Evolutionary conservation across 805 yeast genomes (phyloP), one percentile per base, ranked within the genome.

Genomic region (Ogataea pini): DNA sequence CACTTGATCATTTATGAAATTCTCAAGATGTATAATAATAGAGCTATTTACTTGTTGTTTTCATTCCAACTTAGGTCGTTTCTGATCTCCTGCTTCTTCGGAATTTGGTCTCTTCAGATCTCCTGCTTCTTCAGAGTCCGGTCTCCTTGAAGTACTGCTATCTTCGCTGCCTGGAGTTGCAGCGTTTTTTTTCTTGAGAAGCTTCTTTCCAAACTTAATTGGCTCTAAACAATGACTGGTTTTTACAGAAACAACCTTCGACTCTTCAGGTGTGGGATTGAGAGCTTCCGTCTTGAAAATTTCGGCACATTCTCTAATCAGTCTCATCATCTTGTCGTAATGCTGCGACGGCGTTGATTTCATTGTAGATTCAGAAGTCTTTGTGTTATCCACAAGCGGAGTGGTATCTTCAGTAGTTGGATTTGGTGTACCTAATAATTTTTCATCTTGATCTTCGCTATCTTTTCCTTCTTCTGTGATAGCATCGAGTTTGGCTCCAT

Each of bases 211-310:
- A 33, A 52, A 58, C 44, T 62, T 63, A 13, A 59, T 28, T 5
- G 94, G 94, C 53, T 82, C 81, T 42, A 82, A 67, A 45, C 85
- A 78, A 55, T 75, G 82, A 49, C 81, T 82, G 10, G 83, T 76
- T 62, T 82, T 85, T 39, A 79, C 80, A 46, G 83, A 88, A 24
- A 85, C 82, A 17, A 62, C 63, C 36, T 77, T 80, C 7, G 88
- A 85, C 45, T 79, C 85, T 44, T 85, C 87, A 37, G 79, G 72
- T 2, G 82, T 66, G 0, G 86, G 78, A 37, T 74, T 71, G 8
- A 68, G 61, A 1, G 72, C 60, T n/a, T 50, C 42, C 1, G 65
- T 65, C 49, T 72, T 71, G 5, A 86, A 74, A 9, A 70, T 51
- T 3, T 60, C 63, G 17, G 77, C 72, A 59, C 92, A 86, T 34